Base-by-base conservation (phyloP, 169 alveolate genomes). In the Ichthyophthirius multifiliis region DNA sequence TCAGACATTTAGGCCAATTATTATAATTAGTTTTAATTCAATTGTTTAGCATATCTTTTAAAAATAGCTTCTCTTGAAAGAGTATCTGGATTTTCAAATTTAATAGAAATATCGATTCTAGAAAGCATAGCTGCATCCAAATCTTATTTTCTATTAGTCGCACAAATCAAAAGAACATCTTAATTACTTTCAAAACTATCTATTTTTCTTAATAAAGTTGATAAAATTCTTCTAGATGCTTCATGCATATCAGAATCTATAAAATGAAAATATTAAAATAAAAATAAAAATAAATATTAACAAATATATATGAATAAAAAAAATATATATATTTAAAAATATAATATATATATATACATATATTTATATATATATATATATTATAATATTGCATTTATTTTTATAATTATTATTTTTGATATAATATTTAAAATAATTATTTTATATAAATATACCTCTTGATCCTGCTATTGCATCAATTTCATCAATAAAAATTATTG, bases 71-170 rank as follows among this genome's bases (percentile, higher is more conserved):
- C 83, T 77, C 98, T 88, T 32, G 93, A 87, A 10, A 67, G 75
- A 10, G 86, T 76, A 78, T 93, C 95, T 5, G 98, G 98, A 2
- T 90, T 74, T 34, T 87, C 90, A 76, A 91, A 91, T 45, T 85
- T 76, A 34, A 91, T 88, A 4, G 90, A 74, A 16, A 92, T 65
- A 82, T 94, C 97, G 4, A 89, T 77, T 75, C 97, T 76, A 43
- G 92, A 82, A 16, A 88, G 80, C 76, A 95, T 87, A 20, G 98
- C 98, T 34, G 94, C 90, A 76, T 95, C 98, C 10, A 95, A 71
- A 63, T 95, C 98, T 76, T 84, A 76, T 83, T 92, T 93, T 71
- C 98, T 89, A 80, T 95, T 95, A 9, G 97, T 93, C 10, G 98
- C 98, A 65, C 97, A 91, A 16, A 95, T 90, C 39, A 94, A 90